Evolutionary conservation across 352 stramenopile genomes (phyloP), one percentile per base, ranked within the genome.

Genomic region (Pythium volutum): DNA sequence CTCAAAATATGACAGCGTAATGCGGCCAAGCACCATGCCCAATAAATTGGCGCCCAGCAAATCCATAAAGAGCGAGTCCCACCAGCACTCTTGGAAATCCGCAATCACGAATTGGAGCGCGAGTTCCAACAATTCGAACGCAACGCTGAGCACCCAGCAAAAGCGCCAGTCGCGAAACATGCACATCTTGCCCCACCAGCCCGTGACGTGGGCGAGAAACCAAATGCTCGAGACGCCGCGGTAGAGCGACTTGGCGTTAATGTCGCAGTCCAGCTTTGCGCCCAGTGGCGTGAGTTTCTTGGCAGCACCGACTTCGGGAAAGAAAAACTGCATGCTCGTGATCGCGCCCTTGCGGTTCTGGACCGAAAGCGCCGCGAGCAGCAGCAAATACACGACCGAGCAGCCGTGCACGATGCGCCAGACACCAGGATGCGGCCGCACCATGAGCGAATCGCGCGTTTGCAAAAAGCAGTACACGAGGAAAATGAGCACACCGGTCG

Each of bases 1-100:
- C 58, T 93, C 79, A 39, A 97, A 76, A 55, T 86, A 70, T 66
- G 78, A 78, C 25, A 93, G 73, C 58, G 84, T 93, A 42, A 89
- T 53, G 46, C 80, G 79, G 23, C 86, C 86, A 0, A 91, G 69
- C 27, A 75, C 77, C 88, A 97, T 97, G 33, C 92, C 92, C 15
- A 97, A 55, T 50, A 97, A 70, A 67, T 98, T 98, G 10, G 91
- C 94, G 10, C 92, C 92, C 26, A 97, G 75, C 22, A 97, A 63
- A 67, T 98, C 92, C 64, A 97, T 77, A 36, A 98, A 78, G 23
- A 98, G 59, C 41, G 91, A 97, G 64, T 98, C 92, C 92, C 92
- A 98, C 89, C 90, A 98, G 71, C 92, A 98, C 71, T 98, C 92
- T 62, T 97, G 86, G 63, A 98, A 98, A 65, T 98, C 91, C 0